Evolutionary conservation across 805 yeast species (phyloP), one percentile per base, ranked within the genome.

Genomic region (Brettanomyces naardenensis): DNA sequence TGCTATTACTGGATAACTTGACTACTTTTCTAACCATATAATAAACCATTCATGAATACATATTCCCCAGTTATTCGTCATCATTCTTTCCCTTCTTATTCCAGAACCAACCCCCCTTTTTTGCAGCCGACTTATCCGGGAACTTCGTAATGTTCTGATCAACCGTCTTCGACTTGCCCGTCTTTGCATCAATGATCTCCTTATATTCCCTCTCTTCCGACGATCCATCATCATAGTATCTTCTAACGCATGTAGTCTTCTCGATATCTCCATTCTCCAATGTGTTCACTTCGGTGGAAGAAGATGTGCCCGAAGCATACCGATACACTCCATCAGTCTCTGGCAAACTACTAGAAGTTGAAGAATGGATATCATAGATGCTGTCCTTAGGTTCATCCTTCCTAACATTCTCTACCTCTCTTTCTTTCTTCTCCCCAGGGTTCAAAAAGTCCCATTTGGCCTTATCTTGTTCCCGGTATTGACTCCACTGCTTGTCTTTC

Each of bases 211-310:
- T 63, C 18, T 61, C 47, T 31, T 62, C 54, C 9, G 62, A 58
- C 6, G 54, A 57, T 44, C 78, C 78, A 45, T 73, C 75, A 17
- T 53, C 59, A 44, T 48, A 72, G 23, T 51, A 59, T 20, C 65
- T 63, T 36, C 61, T 54, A 6, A 50, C 43, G 35, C 59, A 59
- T 2, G 64, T 62, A 19, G 59, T 42, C 41, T 66, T 67, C 44
- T 71, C 72, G 15, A 53, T 44, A 19, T 64, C 65, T 4, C 75
- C 77, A 20, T 69, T 62, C 5, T 60, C 63, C 18, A 66, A 44
- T 3, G 69, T 59, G 21, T 52, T 57, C 39, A 58, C 59, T 9
- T 60, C 45, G 2, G 64, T 56, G 4, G 63, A 58, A 26, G 59
- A 62, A 14, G 66, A 58, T 4, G 62, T 60, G 1, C 74, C 69